Evolutionary conservation across 2,329 filamentous ascomycete species (phyloP), one percentile per base, ranked within the genome.

Genomic region (Paracorniculantispora psalliotae): DNA sequence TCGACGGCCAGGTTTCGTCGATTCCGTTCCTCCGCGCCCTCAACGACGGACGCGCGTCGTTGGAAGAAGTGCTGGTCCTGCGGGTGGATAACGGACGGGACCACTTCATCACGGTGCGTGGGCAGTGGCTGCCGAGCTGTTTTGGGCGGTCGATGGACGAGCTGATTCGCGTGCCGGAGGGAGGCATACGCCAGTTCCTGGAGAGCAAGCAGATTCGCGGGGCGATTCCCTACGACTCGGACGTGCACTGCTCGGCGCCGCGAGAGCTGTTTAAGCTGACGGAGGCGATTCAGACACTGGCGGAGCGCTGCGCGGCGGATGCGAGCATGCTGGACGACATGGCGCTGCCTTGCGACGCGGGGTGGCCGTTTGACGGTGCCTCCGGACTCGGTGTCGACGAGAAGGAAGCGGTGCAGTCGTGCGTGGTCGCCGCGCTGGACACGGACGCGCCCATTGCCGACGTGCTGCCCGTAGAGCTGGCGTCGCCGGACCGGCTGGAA

Each of bases 1-100:
- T 99, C 1, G 84, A 87, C 39, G 77, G 89, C 1, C 80, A 85
- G 43, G 80, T 97, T 10, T 80, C 81, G 3, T 81, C 85, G 47
- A 72, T 90, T 4, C 72, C 80, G 0, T 81, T 88, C 19, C 85
- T 91, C 0, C 84, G 83, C 19, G 76, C 80, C 2, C 79, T 99
- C 39, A 97, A 97, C 64, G 80, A 88, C 57, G 85, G 83, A 17
- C 77, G 79, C 1, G 70, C 78, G 4, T 77, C 76, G 8, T 76
- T 99, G 0, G 93, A 97, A 62, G 92, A 97, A 63, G 87, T 99
- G 3, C 78, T 99, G 8, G 88, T 99, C 2, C 79, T 99, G 9
- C 86, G 92, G 1, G 90, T 99, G 5, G 81, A 85, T 12, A 84
- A 88, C 55, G 96, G 96, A 0, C 83, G 92, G 50, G 94, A 99